Percentiles rank a stretch among this genome's conserved stretches.
Evolutionary conservation across 345 rosid genomes (phyloP).

Genomic region (Populus davidiana): DNA sequence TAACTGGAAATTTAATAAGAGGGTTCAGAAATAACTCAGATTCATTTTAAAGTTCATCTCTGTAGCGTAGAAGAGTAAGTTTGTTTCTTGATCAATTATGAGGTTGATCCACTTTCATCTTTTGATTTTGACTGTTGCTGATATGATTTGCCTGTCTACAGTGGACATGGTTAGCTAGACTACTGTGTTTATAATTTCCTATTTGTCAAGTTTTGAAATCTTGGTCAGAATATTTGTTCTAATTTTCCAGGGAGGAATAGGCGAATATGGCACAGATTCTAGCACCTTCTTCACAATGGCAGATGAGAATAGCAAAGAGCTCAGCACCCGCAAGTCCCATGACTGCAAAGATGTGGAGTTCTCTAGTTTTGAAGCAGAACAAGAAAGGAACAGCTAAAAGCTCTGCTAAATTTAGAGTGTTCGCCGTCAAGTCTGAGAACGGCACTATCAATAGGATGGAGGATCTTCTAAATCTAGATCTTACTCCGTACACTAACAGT

Average conservation of each 20-base stretch:
- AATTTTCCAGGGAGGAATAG: conserved; percentile 30
- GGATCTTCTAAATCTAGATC: conserved; percentile 70
- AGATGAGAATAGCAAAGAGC: conserved; percentile 61
- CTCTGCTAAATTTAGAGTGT: conserved; percentile 52
- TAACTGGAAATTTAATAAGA: background rate
- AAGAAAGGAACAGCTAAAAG: conserved; percentile 47
- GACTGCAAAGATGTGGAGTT: conserved; percentile 58
- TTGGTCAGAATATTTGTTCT: conserved; percentile 1
- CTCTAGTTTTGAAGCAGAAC: conserved; percentile 64
- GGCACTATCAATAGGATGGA: conserved; percentile 69
- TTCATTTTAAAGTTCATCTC: background rate
- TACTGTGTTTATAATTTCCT: background rate
- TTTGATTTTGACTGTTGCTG: background rate
- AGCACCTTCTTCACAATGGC: conserved; percentile 76
- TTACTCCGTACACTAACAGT: conserved; percentile 73
- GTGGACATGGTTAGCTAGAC: background rate
- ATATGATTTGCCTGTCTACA: conserved; percentile 1
- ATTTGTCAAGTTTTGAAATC: background rate
- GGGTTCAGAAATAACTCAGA: background rate
- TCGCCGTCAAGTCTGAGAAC: conserved; percentile 64
- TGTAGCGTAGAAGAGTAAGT: background rate
- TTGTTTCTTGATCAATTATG: background rate
- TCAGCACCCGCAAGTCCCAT: conserved; percentile 41
- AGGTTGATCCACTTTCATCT: background rate
- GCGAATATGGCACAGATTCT: conserved; percentile 81